A percentile compares a stretch with the other conserved stretches of the same genome.
Conservation (phyloP, 1,139 yeast genomes). For the Diutina mesorugosa region DNA sequence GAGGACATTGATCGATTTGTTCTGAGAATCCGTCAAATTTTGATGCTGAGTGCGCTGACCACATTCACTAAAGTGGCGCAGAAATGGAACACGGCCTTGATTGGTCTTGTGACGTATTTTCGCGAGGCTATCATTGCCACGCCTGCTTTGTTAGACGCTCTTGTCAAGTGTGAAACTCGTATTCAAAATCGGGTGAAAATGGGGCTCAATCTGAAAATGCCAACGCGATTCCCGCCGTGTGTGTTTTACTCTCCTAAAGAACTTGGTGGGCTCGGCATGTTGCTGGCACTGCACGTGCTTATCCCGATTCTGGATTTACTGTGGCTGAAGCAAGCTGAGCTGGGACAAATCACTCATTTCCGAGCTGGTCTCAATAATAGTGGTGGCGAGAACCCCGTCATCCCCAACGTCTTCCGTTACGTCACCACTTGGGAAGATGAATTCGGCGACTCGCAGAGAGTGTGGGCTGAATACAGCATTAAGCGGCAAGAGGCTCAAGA, state of each 20-base stretch:
- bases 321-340: slow-evolving; percentile 89
- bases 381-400: slow-evolving; percentile 19
- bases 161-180: slow-evolving; percentile 87
- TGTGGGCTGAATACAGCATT: slow-evolving; percentile 94
- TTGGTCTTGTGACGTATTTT: slow-evolving; percentile 77
- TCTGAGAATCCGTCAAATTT: slow-evolving; percentile 74
- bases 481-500: slow-evolving; percentile 81
- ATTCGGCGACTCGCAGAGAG: slow-evolving; percentile 85
- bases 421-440: slow-evolving; percentile 96
- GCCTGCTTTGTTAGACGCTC: slow-evolving; percentile 58
- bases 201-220: slow-evolving; percentile 97
- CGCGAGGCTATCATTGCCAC: slow-evolving; percentile 91
- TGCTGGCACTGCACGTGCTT: slow-evolving; percentile 89
- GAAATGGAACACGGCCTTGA: slow-evolving; percentile 91
- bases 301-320: slow-evolving; percentile 88
- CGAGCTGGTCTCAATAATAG: slow-evolving; percentile 63
- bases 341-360: slow-evolving; percentile 81
- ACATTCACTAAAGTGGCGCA: slow-evolving; percentile 92
- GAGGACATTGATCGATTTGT: slow-evolving; percentile 72
- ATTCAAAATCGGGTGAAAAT: slow-evolving; percentile 90
- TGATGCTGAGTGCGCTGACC: slow-evolving; percentile 93
- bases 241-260: slow-evolving; percentile 97
- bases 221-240: slow-evolving; percentile 96
- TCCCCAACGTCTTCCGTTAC: slow-evolving; percentile 89
- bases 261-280: slow-evolving; percentile 94